Conservation (phyloP, 2,329 filamentous ascomycete species). For the Beauveria caledonica region DNA sequence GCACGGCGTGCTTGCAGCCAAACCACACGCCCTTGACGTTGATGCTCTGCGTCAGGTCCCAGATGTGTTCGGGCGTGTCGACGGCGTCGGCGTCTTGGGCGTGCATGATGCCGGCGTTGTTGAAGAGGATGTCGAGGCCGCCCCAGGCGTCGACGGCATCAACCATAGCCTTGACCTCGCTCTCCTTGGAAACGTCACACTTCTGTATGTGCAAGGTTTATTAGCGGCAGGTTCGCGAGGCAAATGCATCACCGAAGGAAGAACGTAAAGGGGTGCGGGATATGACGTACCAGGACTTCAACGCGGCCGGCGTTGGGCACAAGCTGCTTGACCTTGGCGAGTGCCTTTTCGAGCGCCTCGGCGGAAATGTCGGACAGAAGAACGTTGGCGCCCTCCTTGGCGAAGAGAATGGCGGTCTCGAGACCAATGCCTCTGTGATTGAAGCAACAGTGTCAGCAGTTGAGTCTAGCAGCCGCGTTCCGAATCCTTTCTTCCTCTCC, state of each 20-base stretch:
- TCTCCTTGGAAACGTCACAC: slow-evolving; percentile 79
- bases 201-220: slow-evolving; percentile 17
- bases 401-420: slow-evolving; percentile 84
- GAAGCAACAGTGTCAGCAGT: neutral
- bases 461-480: neutral
- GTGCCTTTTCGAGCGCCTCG: slow-evolving; percentile 67
- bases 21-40: slow-evolving; percentile 99
- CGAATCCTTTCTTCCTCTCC: neutral
- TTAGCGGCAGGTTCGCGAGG: neutral
- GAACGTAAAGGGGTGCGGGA: neutral
- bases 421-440: slow-evolving; percentile 76
- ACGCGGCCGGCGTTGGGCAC: slow-evolving; percentile 54
- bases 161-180: slow-evolving; percentile 66
- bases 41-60: slow-evolving; percentile 88
- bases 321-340: slow-evolving; percentile 65
- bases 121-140: slow-evolving; percentile 87
- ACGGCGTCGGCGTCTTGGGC: slow-evolving; percentile 70
- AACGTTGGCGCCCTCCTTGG: slow-evolving; percentile 77
- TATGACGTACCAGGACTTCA: slow-evolving; percentile 44
- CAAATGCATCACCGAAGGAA: neutral
- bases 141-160: slow-evolving; percentile 74
- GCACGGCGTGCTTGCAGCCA: slow-evolving; percentile 83
- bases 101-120: slow-evolving; percentile 98
- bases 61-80: slow-evolving; percentile 80
- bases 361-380: slow-evolving; percentile 80